Evolutionary conservation across 768 basidiomycete species (phyloP), one percentile per base, ranked within the genome.

Genomic region (Boletus fagicola): DNA sequence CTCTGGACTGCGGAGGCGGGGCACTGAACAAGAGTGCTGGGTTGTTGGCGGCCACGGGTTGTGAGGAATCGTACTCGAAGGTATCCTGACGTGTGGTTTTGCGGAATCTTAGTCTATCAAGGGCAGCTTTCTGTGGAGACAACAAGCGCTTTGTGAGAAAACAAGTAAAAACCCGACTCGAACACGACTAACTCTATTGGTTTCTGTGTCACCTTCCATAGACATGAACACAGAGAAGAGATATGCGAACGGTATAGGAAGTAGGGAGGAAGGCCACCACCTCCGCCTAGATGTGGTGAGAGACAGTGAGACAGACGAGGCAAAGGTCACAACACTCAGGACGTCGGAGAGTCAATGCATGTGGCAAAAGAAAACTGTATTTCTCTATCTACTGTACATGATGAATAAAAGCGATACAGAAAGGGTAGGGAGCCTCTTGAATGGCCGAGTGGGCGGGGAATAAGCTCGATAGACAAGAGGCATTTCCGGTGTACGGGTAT

Each of bases 1-100:
- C 90, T 65, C 89, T 82, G 58, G 88, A 88, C 76, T 92, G 90
- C 38, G 80, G 46, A 9, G 86, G 86, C 57, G 79, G 84, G 15
- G 62, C 57, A 38, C 44, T 60, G 42, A 65, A 65, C 53, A 67
- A 47, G 40, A 63, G 62, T 33, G 83, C 71, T 30, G 85, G 85
- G 49, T 79, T 85, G 76, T 89, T 87, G 64, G 83, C 76, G 56
- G 84, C 82, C 70, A 86, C 84, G 22, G 81, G 54, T 5, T 82
- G 85, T 57, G 80, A 80, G 20, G 69, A 61, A 51, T 60, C 65
- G 60, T 42, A 47, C 50, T 64, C 62, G 47, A 61, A 60, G 63
- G 56, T 69, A 65, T 61, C 73, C 57, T 60, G 72, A 63, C 66
- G 71, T 64, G 45, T 63, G 52, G 61, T 76, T 61, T 81, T 80